A percentile compares a stretch with the other conserved stretches of the same genome.
Evolutionary conservation across 257 asterid species (phyloP).

Genomic region (Rehmannia glutinosa): DNA sequence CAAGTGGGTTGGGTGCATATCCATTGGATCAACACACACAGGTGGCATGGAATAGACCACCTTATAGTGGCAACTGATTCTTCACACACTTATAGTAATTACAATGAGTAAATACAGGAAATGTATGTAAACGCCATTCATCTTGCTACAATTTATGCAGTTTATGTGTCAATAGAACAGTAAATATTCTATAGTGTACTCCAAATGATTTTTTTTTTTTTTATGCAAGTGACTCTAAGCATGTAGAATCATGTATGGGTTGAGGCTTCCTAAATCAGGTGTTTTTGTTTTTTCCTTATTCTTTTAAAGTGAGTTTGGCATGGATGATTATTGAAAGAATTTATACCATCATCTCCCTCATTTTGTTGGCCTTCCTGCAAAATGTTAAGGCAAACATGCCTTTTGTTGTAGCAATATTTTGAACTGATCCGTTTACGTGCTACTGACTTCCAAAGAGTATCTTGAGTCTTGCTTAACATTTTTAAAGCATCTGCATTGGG

Average conservation of each 20-base stretch:
- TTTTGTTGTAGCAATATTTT: neutral
- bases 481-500: neutral
- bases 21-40: too few relatives aligned
- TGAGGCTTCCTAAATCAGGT: neutral
- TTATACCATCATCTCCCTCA: neutral
- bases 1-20: too few relatives aligned
- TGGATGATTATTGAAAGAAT: neutral
- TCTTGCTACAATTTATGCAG: neutral
- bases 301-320: neutral
- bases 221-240: too few relatives aligned
- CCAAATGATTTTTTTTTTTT: too few relatives aligned
- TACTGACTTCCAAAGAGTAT: neutral
- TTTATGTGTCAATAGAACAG: neutral
- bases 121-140: neutral
- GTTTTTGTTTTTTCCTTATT: neutral
- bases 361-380: neutral
- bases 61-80: neutral
- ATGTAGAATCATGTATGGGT: neutral
- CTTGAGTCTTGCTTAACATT: neutral
- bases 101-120: neutral
- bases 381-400: neutral
- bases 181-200: too few relatives aligned
- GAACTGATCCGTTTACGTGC: neutral
- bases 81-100: neutral
- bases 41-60: too few relatives aligned